These are phyloP conservation scores for Bipolaris oryzae DNA, from an alignment of 2,329 filamentous ascomycete genomes.

Conservation along the genomic window DNA sequence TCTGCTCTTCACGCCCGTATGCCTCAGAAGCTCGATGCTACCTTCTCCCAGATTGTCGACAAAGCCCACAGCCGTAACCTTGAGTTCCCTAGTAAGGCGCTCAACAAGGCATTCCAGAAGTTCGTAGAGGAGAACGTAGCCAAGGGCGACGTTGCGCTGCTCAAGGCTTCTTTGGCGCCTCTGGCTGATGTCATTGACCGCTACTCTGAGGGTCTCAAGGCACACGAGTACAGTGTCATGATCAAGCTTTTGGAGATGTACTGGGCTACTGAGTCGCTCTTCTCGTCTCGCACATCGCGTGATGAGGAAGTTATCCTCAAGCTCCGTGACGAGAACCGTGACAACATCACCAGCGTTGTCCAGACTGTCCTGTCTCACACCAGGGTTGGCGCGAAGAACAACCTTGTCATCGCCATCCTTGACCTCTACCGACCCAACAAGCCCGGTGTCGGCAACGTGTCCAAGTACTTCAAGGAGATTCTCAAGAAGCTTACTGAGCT, in stretches of 20 bases:
- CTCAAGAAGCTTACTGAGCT: conserved; percentile 89
- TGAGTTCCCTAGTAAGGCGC: conserved; percentile 90
- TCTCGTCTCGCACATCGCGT: conserved; percentile 81
- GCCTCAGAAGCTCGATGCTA: conserved; percentile 87
- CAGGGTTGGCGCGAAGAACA: conserved; percentile 90
- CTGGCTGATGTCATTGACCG: conserved; percentile 77
- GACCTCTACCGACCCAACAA: conserved; percentile 96
- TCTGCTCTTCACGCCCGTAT: conserved; percentile 97
- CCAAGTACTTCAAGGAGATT: conserved; percentile 81
- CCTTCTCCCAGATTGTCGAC: conserved; percentile 84
- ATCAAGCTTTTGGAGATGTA: conserved; percentile 80
- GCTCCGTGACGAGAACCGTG: conserved; percentile 95
- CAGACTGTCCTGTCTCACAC: conserved; percentile 93
- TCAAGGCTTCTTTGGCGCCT: conserved; percentile 76
- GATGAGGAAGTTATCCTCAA: conserved; percentile 94
- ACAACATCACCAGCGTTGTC: conserved; percentile 83
- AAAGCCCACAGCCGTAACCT: conserved; percentile 75
- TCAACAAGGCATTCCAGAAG: conserved; percentile 81
- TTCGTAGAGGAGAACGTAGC: conserved; percentile 88
- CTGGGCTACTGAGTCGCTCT: conserved; percentile 81
- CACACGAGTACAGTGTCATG: conserved; percentile 85
- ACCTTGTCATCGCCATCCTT: conserved; percentile 86
- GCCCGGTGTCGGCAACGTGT: conserved; percentile 84
- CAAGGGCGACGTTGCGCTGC: conserved; percentile 71
- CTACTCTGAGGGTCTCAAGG: conserved; percentile 88